Conservation (phyloP, 495 filamentous ascomycete species). For the Gamarada debralockiae region DNA sequence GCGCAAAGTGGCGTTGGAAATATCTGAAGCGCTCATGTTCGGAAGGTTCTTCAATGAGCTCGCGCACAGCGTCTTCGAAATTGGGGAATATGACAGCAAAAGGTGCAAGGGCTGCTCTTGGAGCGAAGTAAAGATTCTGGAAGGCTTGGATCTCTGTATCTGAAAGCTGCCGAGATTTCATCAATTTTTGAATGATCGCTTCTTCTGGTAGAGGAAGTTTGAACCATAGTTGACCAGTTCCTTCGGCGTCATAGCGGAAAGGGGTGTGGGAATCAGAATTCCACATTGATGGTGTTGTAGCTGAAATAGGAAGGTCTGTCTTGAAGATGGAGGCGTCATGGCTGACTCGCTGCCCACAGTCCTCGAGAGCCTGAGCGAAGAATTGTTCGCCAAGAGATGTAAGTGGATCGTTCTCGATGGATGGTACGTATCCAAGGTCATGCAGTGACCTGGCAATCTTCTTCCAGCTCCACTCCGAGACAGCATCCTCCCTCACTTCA, state of each 20-base stretch:
- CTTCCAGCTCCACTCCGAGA: background rate
- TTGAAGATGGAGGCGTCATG: background rate
- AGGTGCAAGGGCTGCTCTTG: background rate
- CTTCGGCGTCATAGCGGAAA: background rate
- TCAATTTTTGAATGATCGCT: background rate
- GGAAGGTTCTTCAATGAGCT: background rate
- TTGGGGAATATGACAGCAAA: slow-evolving; percentile 1
- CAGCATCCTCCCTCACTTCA: background rate
- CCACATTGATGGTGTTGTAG: slow-evolving; percentile 3
- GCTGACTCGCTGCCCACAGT: background rate
- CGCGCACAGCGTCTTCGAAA: background rate
- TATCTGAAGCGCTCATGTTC: background rate
- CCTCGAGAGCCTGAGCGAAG: background rate
- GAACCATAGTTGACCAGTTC: background rate
- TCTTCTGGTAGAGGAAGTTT: background rate
- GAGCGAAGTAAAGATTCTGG: slow-evolving; percentile 3
- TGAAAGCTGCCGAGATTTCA: background rate
- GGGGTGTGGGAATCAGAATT: background rate
- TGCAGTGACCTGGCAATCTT: background rate
- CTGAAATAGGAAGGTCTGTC: background rate
- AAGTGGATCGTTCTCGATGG: background rate
- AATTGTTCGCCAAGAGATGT: background rate
- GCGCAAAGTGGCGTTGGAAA: slow-evolving; percentile 2
- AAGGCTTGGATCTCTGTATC: background rate
- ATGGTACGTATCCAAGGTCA: background rate